These are phyloP conservation scores for Termitomyces sp. DNA, from an alignment of 768 basidiomycete genomes.

Conservation along the genomic window DNA sequence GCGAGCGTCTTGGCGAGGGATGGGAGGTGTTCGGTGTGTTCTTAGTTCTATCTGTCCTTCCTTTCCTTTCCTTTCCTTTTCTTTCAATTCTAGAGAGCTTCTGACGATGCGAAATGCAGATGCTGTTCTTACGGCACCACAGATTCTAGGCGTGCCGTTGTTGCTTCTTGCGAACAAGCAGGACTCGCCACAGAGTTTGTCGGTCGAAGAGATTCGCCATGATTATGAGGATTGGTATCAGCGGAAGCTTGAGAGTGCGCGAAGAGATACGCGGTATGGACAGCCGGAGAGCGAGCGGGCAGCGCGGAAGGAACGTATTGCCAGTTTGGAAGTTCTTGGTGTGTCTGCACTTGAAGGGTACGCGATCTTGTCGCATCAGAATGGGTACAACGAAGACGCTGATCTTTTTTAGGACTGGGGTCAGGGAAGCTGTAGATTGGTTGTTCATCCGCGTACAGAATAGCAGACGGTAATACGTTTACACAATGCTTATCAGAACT, in stretches of 20 bases:
- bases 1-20: constrained; percentile 85
- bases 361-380: constrained; percentile 20
- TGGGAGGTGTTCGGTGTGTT: constrained; percentile 95
- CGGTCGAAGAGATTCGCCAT: constrained; percentile 88
- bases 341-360: constrained; percentile 90
- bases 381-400: not conserved
- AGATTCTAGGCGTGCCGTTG: constrained; percentile 87
- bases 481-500: not conserved
- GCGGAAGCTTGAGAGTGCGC: constrained; percentile 66
- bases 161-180: constrained; percentile 97
- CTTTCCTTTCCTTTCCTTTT: constrained; percentile 5
- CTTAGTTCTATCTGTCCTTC: not conserved
- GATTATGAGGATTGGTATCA: constrained; percentile 89
- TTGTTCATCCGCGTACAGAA: constrained; percentile 92
- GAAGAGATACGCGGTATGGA: constrained; percentile 48
- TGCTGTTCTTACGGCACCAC: constrained; percentile 82
- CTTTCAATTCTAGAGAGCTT: not conserved
- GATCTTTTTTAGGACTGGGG: constrained; percentile 65
- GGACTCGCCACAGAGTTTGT: constrained; percentile 75
- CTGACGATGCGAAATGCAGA: constrained; percentile 44
- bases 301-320: constrained; percentile 54
- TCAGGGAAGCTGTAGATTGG: constrained; percentile 92
- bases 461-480: constrained; percentile 56
- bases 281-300: constrained; percentile 45
- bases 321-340: constrained; percentile 87